Conservation (phyloP, 805 yeast species). For the Starmerella vaccinii region DNA sequence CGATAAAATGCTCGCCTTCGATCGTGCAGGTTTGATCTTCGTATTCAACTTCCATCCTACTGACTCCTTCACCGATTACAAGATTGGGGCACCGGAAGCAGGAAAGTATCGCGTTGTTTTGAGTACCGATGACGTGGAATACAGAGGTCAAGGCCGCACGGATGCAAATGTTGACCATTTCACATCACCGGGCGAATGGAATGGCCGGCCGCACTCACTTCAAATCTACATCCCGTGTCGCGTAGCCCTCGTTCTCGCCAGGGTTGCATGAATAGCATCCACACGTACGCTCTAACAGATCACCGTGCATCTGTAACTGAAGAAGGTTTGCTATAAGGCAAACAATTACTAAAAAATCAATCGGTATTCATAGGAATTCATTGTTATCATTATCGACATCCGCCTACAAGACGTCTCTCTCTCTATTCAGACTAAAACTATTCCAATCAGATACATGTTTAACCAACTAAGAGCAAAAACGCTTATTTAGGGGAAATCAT, state of each 20-base stretch:
- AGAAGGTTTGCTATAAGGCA: no score
- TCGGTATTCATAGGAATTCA: background rate
- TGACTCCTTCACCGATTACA: constrained; percentile 71
- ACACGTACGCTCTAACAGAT: no score
- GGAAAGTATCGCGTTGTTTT: constrained; percentile 69
- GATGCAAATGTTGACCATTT: constrained; percentile 45
- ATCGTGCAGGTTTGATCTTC: constrained; percentile 74
- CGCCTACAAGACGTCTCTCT: no score
- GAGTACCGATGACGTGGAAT: constrained; percentile 58
- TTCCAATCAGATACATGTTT: background rate
- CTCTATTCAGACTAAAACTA: no score
- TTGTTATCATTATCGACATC: background rate
- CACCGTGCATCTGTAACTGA: no score
- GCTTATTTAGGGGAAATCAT: constrained; percentile 78
- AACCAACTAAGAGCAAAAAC: no score
- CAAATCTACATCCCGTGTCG: constrained; percentile 78
- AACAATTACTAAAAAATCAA: background rate
- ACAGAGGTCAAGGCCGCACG: constrained; percentile 75
- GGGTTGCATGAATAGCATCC: background rate
- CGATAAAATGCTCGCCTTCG: constrained; percentile 83
- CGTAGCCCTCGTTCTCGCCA: constrained; percentile 48
- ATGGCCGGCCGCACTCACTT: constrained; percentile 60
- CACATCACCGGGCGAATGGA: constrained; percentile 74
- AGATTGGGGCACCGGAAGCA: constrained; percentile 74
- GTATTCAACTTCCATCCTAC: constrained; percentile 86